These are phyloP conservation scores for Pelargonium fulgidum DNA, from an alignment of 441 rosid species.

Conservation along the genomic window DNA sequence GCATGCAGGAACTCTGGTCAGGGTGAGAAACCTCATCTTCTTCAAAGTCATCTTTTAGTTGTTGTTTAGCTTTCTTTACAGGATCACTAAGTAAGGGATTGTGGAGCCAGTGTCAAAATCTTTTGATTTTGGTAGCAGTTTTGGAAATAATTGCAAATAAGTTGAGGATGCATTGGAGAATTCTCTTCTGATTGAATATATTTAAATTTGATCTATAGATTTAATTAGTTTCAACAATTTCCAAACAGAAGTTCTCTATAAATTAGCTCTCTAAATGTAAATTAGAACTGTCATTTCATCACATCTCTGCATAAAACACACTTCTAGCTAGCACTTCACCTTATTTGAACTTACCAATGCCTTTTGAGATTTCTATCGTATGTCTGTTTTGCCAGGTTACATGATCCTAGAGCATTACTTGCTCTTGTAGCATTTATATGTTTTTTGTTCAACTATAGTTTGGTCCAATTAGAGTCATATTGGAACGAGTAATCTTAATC, in stretches of 20 bases:
- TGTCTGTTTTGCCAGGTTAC: too few relatives aligned
- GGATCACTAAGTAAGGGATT: background rate
- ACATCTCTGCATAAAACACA: background rate
- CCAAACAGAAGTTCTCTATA: background rate
- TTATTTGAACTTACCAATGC: too few relatives aligned
- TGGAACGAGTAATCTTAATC: background rate
- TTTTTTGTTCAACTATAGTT: background rate
- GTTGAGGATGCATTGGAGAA: background rate
- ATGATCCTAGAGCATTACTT: too few relatives aligned
- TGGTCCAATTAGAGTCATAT: background rate
- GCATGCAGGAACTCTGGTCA: slow-evolving; percentile 70
- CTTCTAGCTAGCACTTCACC: too few relatives aligned
- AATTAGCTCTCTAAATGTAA: background rate
- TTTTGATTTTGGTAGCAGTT: background rate
- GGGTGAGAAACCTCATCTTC: slow-evolving; percentile 36
- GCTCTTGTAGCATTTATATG: background rate
- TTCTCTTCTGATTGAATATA: background rate
- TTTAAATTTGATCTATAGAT: background rate
- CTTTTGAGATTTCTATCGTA: too few relatives aligned
- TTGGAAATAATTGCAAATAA: background rate
- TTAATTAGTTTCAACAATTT: background rate
- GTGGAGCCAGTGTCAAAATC: too few relatives aligned
- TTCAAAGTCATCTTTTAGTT: background rate
- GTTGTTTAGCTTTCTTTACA: background rate
- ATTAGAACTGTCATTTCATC: background rate